Evolutionary conservation across 257 asterid species (phyloP), one percentile per base, ranked within the genome.

Genomic region (Nicotiana tomentosiformis): DNA sequence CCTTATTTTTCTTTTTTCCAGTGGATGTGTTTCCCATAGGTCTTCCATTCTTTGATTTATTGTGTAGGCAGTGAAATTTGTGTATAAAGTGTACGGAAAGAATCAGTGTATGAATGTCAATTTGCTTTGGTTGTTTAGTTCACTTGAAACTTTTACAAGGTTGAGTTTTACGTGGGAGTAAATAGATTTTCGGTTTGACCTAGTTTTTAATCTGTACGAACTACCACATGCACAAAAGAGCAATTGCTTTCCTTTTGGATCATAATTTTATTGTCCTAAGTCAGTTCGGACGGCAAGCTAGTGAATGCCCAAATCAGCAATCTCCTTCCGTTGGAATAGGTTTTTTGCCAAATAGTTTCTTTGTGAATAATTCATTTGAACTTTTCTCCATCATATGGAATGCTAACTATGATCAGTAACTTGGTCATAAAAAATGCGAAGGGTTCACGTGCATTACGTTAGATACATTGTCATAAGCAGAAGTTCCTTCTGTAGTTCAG

Each of bases 41-140:
- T 57, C 51, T 83, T 80, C 82, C 83, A 82, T 84, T 90, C 51
- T 18, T 88, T 83, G 56, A 81, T 88, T 83, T 51, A 10, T 82
- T 86, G 74, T 60, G 43, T 32, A 61, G 81, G 49, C 69, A 62
- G 72, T 58, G 60, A 43, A 9, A 37, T 79, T 37, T 61, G 17
- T 61, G 82, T 79, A 79, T 15, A 61, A 79, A 79, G 37, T 66
- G 10, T 39, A 39, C 7, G 58, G 15, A 58, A 65, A 20, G 56
- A 58, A 2, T 35, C 39, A 79, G 56, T 79, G 26, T 11, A 20
- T 39, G 17, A 20, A 20, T 10, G 1, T 39, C 6, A 4, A 74
- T 20, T 79, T 23, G 58, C 12, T 46, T 46, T 15, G 78, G 60
- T 43, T 37, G 23, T 72, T 1, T 53, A 7, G n/a, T 69, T n/a